A percentile compares a stretch with the other conserved stretches of the same genome.
phyloP scores from a whole-genome alignment of 163 green algal species.

The Trebouxia gelatinosa region DNA sequence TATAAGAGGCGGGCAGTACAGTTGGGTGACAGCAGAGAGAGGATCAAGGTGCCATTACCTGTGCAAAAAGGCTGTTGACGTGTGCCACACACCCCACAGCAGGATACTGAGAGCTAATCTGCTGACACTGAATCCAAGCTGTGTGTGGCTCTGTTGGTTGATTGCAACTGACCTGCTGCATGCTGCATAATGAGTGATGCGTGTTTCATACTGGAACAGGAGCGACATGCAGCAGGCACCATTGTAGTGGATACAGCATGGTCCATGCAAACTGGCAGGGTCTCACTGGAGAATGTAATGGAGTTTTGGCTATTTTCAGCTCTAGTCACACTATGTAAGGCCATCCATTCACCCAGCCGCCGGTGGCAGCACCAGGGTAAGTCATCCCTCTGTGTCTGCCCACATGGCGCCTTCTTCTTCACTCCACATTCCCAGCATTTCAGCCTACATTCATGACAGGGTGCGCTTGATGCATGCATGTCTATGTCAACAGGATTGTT shows the following conservation, averaged over 20 bases:
- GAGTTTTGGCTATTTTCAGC: not conserved
- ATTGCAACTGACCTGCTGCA: too few species aligned
- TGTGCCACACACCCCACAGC: not conserved
- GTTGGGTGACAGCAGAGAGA: conserved; percentile 38
- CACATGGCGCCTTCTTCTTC: conserved; percentile 45
- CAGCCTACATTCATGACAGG: not conserved
- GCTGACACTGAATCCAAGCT: too few species aligned
- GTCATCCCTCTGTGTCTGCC: conserved; percentile 29
- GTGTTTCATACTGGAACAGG: not conserved
- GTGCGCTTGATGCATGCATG: too few species aligned
- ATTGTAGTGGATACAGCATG: not conserved
- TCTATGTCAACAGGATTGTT: too few species aligned
- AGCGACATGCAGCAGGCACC: not conserved
- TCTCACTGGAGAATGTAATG: conserved; percentile 24
- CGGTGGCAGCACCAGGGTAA: conserved; percentile 42
- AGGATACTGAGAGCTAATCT: not conserved
- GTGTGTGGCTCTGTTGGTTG: too few species aligned
- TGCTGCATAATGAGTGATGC: too few species aligned
- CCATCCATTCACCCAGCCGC: conserved; percentile 35
- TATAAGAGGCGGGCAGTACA: too few species aligned
- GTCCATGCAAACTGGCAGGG: not conserved
- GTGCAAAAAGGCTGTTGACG: not conserved
- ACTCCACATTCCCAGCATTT: conserved; percentile 46
- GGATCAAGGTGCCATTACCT: conserved; percentile 28
- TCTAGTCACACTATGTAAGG: conserved; percentile 1